Evolutionary conservation across 148 eudicot species (phyloP).

Genomic region (Salicornia ramosissima): DNA sequence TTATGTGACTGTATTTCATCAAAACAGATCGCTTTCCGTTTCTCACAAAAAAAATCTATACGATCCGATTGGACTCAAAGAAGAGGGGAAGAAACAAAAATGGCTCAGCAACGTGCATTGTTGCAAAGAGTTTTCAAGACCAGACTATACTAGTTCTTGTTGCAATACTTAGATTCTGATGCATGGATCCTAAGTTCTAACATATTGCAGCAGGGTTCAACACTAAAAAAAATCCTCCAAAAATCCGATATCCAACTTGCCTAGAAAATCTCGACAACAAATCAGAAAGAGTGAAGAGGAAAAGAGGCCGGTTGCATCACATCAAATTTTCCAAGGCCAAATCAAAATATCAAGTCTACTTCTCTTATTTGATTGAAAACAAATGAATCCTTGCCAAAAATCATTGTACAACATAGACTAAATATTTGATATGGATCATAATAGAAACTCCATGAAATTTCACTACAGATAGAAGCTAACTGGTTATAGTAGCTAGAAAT

Average conservation of each 20-base stretch:
- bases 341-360: background rate
- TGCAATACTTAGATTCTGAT: constrained; percentile 1
- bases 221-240: background rate
- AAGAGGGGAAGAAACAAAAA: background rate
- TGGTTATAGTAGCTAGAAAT: constrained; percentile 9
- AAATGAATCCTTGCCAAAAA: background rate
- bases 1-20: background rate
- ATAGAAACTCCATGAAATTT: background rate
- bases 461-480: background rate
- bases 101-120: background rate
- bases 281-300: background rate
- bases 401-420: background rate
- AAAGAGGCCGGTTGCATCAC: background rate
- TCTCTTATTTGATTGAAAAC: background rate
- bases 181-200: background rate
- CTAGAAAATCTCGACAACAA: background rate
- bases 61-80: too few relatives aligned
- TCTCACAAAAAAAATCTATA: background rate
- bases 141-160: background rate
- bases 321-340: background rate
- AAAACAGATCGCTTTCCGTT: background rate
- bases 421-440: background rate
- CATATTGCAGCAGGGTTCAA: background rate
- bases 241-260: background rate
- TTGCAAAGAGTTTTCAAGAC: background rate